Evolutionary conservation across 495 filamentous ascomycete species (phyloP), one percentile per base, ranked within the genome.

Genomic region (Trichoderma reesei): DNA sequence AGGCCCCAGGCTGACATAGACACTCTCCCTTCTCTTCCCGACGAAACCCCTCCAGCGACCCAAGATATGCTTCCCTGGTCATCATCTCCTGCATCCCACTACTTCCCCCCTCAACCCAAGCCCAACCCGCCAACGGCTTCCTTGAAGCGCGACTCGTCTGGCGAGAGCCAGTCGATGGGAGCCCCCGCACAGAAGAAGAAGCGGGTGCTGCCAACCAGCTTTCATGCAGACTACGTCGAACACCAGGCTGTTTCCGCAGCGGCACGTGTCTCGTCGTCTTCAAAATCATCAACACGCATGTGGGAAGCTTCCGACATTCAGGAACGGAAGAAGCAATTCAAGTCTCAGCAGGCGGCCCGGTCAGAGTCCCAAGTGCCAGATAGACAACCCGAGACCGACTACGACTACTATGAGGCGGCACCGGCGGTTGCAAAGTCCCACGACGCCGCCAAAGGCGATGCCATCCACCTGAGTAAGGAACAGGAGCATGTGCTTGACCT

Each of bases 231-330:
- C 11, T 48, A 56, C n/a, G 42, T 42, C 31, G 37, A 67, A 64
- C 77, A 60, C 9, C 67, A 74, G 0, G 82, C 80, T 37, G 67
- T 75, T 18, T 77, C 75, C 64, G 63, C 59, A 1, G 51, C 67
- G 4, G 66, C 74, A 26, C 80, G 11, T 13, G 41, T 13, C 20
- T 41, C 41, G 13, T 26, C 26, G 26, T 26, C 26, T 26, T 26
- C 51, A 2, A 31, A 20, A 34, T 10, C 9, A 14, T 26, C 51
- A 33, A 34, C 20, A 14, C 51, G 51, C 51, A 56, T 82, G 3
- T 98, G 94, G 94, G 88, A 96, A 68, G 87, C 86, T 41, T 90
- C 87, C 10, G 88, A 84, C 2, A 74, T 96, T 42, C 93, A 93
- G 69, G 90, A 91, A 60, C 86, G 89, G 63, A 89, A 91, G 72